These are phyloP conservation scores for Magnusiomyces magnusii DNA, from an alignment of 1,139 yeast genomes.

Conservation along the genomic window DNA sequence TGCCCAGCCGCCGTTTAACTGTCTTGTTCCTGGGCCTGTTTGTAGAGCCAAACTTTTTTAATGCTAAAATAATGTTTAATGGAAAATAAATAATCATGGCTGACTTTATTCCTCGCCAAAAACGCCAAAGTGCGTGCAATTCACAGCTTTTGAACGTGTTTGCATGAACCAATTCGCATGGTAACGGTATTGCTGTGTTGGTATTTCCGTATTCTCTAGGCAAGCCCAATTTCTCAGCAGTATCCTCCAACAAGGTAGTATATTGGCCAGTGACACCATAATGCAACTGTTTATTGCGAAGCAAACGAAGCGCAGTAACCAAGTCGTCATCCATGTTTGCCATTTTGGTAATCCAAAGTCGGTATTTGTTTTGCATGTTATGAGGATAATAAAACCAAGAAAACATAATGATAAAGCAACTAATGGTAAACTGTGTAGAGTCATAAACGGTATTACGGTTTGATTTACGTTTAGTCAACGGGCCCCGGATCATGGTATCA, in stretches of 20 bases:
- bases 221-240: slow-evolving; percentile 12
- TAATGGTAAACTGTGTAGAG: slow-evolving; percentile 23
- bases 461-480: slow-evolving; percentile 10
- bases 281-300: slow-evolving; percentile 28
- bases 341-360: slow-evolving; percentile 39
- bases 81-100: slow-evolving; percentile 31
- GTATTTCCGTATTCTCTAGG: slow-evolving; percentile 18
- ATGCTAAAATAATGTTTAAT: slow-evolving; percentile 21
- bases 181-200: slow-evolving; percentile 29
- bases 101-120: slow-evolving; percentile 34
- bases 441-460: slow-evolving; percentile 23
- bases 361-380: slow-evolving; percentile 35
- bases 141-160: slow-evolving; percentile 35
- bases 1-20: background rate
- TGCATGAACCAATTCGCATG: slow-evolving; percentile 37
- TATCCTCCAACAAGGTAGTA: slow-evolving; percentile 25
- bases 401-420: slow-evolving; percentile 35
- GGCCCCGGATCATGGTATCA: slow-evolving; percentile 20
- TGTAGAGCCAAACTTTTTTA: slow-evolving; percentile 3
- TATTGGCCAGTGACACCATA: slow-evolving; percentile 31
- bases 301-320: slow-evolving; percentile 29
- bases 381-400: slow-evolving; percentile 38
- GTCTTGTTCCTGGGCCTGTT: background rate
- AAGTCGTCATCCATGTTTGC: slow-evolving; percentile 38
- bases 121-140: slow-evolving; percentile 36